Conservation (phyloP, 1,284 basidiomycete species). For the Rhodotorula sp. region DNA sequence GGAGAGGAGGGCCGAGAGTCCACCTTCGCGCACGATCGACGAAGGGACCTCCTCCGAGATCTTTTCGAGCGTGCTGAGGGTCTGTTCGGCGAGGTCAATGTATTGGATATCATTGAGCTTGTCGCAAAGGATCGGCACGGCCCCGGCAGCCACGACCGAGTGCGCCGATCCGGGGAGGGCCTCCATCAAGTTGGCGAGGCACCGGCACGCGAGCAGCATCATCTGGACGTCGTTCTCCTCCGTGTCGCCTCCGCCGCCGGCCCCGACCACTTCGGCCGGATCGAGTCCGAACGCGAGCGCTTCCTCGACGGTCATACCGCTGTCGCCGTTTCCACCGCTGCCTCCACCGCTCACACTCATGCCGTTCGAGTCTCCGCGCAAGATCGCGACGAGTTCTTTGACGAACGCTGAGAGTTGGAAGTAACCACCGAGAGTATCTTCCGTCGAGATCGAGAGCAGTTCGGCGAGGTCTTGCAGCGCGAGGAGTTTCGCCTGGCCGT, state of each 20-base stretch:
- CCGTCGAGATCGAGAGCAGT: slow-evolving; percentile 90
- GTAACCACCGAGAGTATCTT: slow-evolving; percentile 91
- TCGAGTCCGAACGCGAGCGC: slow-evolving; percentile 53
- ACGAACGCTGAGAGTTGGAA: slow-evolving; percentile 92
- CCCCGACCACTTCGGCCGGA: slow-evolving; percentile 36
- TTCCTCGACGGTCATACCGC: slow-evolving; percentile 51
- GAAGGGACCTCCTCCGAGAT: slow-evolving; percentile 93
- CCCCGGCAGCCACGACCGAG: slow-evolving; percentile 90
- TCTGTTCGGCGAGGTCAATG: slow-evolving; percentile 94
- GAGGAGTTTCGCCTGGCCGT: slow-evolving; percentile 74
- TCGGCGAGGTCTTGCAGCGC: slow-evolving; percentile 94
- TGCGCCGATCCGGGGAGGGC: slow-evolving; percentile 90
- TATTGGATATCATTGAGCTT: slow-evolving; percentile 93
- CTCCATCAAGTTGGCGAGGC: slow-evolving; percentile 94
- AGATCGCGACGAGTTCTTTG: slow-evolving; percentile 84
- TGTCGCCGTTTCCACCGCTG: slow-evolving; percentile 49
- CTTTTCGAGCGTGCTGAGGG: slow-evolving; percentile 91
- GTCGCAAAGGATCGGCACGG: slow-evolving; percentile 89
- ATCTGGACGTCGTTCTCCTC: slow-evolving; percentile 50
- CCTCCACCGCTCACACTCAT: slow-evolving; percentile 20
- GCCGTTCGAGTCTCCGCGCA: slow-evolving; percentile 65
- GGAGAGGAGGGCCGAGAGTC: slow-evolving; percentile 81
- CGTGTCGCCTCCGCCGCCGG: slow-evolving; percentile 19
- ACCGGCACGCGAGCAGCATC: slow-evolving; percentile 85
- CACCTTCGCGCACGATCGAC: slow-evolving; percentile 88